These are phyloP conservation scores for Kuraishia piskuri DNA, from an alignment of 805 yeast genomes.

Conservation along the genomic window DNA sequence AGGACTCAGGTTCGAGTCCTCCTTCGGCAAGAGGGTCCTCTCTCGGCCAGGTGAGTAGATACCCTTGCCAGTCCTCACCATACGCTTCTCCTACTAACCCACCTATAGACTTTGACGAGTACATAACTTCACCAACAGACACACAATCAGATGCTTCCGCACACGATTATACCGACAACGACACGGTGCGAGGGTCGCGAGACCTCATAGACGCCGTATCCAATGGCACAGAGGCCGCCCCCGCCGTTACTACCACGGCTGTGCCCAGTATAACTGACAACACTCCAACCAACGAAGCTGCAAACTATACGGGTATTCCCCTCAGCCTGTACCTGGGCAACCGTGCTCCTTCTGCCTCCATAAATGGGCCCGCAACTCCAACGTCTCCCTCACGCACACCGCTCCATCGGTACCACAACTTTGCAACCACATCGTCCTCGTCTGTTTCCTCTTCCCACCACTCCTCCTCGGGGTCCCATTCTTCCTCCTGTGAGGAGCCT, in stretches of 20 bases:
- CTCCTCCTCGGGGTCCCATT: slow-evolving; percentile 1
- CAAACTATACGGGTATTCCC: not conserved
- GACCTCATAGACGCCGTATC: not conserved
- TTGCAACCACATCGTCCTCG: not conserved
- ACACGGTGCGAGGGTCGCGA: not conserved
- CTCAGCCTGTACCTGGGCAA: not conserved
- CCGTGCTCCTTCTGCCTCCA: not conserved
- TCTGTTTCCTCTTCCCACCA: not conserved
- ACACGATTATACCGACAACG: not conserved
- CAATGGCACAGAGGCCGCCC: too few relatives aligned
- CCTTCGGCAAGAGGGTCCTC: slow-evolving; percentile 10
- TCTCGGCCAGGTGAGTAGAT: slow-evolving; percentile 3
- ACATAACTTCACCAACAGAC: not conserved
- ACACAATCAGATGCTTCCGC: not conserved
- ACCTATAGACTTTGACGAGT: not conserved
- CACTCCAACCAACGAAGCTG: too few relatives aligned
- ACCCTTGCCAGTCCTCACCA: not conserved
- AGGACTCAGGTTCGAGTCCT: slow-evolving; percentile 14
- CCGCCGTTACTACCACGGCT: too few relatives aligned
- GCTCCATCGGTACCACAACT: not conserved
- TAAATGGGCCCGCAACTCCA: not conserved
- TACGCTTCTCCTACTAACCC: not conserved
- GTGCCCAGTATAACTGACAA: too few relatives aligned
- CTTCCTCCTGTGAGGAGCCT: slow-evolving; percentile 12
- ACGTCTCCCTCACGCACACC: too few relatives aligned